A percentile compares a stretch with the other conserved stretches of the same genome.
Evolutionary conservation across 768 basidiomycete genomes (phyloP).

Genomic region (Pisolithus marmoratus): DNA sequence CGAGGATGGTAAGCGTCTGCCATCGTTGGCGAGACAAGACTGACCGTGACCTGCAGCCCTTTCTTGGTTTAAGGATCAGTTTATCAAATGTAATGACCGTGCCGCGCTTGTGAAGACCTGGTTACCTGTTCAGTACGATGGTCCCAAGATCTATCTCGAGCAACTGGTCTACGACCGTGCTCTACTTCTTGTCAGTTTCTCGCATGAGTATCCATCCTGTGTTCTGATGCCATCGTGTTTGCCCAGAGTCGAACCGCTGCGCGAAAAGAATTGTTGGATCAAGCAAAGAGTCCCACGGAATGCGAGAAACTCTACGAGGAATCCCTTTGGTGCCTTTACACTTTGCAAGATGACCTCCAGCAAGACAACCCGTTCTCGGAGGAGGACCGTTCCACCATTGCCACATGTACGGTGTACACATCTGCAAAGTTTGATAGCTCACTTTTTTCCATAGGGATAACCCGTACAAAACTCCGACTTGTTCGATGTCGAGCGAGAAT

Average conservation of each 20-base stretch:
- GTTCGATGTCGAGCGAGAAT: conserved; percentile 71
- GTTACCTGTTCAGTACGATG: conserved; percentile 77
- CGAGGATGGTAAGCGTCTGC: conserved; percentile 54
- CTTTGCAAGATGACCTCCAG: conserved; percentile 86
- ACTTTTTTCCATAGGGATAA: conserved; percentile 55
- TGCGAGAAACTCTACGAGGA: conserved; percentile 95
- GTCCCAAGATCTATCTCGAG: conserved; percentile 80
- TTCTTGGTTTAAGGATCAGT: conserved; percentile 89
- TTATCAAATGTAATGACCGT: conserved; percentile 91
- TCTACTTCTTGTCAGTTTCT: conserved; percentile 62
- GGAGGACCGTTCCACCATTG: conserved; percentile 74
- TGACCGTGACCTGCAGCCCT: conserved; percentile 43
- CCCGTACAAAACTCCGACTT: conserved; percentile 78
- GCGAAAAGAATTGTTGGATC: conserved; percentile 81
- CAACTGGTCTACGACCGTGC: conserved; percentile 92
- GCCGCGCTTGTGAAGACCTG: conserved; percentile 85
- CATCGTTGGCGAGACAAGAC: not conserved
- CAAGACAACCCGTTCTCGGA: conserved; percentile 80
- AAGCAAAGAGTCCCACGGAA: conserved; percentile 67
- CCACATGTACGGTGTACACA: conserved; percentile 51
- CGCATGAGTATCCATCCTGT: not conserved
- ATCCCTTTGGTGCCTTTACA: conserved; percentile 89
- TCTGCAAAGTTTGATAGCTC: conserved; percentile 5
- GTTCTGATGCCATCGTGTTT: not conserved
- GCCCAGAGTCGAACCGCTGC: conserved; percentile 87